Conservation (phyloP, 2,329 filamentous ascomycete species). For the Cercospora sp. region DNA sequence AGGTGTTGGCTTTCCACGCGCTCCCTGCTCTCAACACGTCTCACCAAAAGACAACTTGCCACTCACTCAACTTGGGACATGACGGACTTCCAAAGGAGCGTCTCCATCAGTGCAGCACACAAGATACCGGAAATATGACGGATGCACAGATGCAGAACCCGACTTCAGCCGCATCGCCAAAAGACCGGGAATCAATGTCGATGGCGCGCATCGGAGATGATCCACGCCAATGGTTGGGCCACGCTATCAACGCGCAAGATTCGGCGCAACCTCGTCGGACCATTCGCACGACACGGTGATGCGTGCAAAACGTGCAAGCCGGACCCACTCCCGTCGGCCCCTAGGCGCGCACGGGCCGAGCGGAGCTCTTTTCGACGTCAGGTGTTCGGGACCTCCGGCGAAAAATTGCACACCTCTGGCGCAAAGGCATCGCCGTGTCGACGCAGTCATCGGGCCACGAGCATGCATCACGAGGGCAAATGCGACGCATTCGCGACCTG, state of each 20-base stretch:
- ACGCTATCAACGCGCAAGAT: conserved; percentile 6
- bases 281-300: conserved; percentile 9
- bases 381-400: conserved; percentile 2
- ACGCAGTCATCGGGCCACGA: not conserved
- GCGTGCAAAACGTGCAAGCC: conserved; percentile 6
- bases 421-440: conserved; percentile 8
- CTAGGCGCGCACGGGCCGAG: conserved; percentile 16
- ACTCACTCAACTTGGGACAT: not conserved
- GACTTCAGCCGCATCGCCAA: conserved; percentile 4
- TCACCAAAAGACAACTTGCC: not conserved
- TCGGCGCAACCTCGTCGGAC: conserved; percentile 22
- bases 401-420: not conserved
- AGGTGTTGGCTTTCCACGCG: not conserved
- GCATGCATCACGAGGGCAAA: not conserved
- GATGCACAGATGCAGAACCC: conserved; percentile 3
- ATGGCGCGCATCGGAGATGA: conserved; percentile 15
- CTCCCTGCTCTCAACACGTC: not conserved
- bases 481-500: not conserved
- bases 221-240: conserved; percentile 16
- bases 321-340: conserved; percentile 17
- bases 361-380: conserved; percentile 19
- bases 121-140: conserved; percentile 9
- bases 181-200: not conserved
- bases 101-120: not conserved
- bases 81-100: not conserved